Base-by-base conservation (phyloP, 495 filamentous ascomycete genomes). In the Xylaria nigripes region DNA sequence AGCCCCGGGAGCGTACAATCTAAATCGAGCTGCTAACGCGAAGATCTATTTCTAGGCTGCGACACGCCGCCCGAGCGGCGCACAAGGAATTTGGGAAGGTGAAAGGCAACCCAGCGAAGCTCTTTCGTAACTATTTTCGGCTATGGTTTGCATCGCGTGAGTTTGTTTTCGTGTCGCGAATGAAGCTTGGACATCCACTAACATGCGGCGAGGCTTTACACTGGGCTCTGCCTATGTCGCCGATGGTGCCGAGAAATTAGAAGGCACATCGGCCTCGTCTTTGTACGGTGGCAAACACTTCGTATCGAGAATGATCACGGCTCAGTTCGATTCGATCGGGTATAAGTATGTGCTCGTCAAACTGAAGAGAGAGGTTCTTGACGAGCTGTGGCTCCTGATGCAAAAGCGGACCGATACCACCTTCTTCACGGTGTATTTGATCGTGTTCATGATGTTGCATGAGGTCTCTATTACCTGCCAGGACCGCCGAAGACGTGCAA, bases 241-340 rank as follows among this genome's bases (percentile, higher is more conserved):
- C n/a, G 67, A 47, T 7, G 70, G 67, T 21, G 15, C 61, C 3
- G 68, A 75, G 10, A 51, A 24, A 1, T 53, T 74, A 23, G 71
- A 62, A 6, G 45, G 18, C 13, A 43, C 38, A 18, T 23, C 24
- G 2, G 25, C 24, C 12, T 27, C 45, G 13, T 22, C 32, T 27
- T 4, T 24, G 4, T 60, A 64, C 25, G 6, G 23, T 10, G 67
- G 63, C 1, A 64, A 50, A 30, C 54, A 66, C 6, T 63, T 55
- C 0, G 51, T 72, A 15, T 72, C 74, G 9, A 68, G 73, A 15
- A 76, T 76, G 73, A 66, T 77, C 15, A 65, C 74, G 25, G 74
- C 72, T 1, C 74, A 77, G 52, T 73, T 77, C 51, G 74, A 77
- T 57, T 72, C 69, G 45, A 68, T 77, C 44, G 70, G 68, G 6